Base-by-base conservation (phyloP, 1,139 yeast genomes). In the Taphrina communis region DNA sequence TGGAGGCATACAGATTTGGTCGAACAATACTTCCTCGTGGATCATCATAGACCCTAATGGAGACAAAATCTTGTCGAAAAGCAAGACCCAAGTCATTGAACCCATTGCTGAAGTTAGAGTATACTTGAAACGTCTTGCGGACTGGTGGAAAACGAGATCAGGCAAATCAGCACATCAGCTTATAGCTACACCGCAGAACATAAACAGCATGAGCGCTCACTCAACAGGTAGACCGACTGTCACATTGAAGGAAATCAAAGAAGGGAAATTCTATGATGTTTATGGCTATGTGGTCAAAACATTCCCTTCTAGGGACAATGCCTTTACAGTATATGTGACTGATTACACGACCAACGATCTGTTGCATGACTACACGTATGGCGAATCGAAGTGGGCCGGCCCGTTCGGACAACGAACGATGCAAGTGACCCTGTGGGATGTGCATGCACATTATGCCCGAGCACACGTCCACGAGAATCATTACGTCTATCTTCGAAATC, bases 401-500 rank as follows among this genome's bases (percentile, higher is more conserved):
- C 70, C 70, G 3, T 66, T 55, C 31, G 70, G 70, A 7, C 53
- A 50, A 35, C 41, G 44, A 44, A 56, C 66, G 11, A 36, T 68
- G 46, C 63, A 67, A 19, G 59, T 65, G 19, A 62, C 70, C 8
- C 48, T 68, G n/a, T 68, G 70, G 70, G 70, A 68, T 36, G 52
- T 25, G 14, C 48, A 57, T 46, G 70, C 70, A 1, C 14, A 17
- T 14, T 61, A 39, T 42, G 70, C 69, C 7, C 68, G 55, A 17
- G 51, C 69, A 14, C 67, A 61, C 35, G 61, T 68, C 9, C 55
- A 66, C 36, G 70, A 68, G 17, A 61, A 65, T 35, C 56, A 46
- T 38, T 65, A 46, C 44, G 63, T 61, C 9, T 52, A 39, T 11
- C 57, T 68, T 36, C 65, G 66, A 19, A 68, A 68, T 57, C 46